Base-by-base conservation (phyloP, 176 grass and related monocot species). In the Eleusine coracana region DNA sequence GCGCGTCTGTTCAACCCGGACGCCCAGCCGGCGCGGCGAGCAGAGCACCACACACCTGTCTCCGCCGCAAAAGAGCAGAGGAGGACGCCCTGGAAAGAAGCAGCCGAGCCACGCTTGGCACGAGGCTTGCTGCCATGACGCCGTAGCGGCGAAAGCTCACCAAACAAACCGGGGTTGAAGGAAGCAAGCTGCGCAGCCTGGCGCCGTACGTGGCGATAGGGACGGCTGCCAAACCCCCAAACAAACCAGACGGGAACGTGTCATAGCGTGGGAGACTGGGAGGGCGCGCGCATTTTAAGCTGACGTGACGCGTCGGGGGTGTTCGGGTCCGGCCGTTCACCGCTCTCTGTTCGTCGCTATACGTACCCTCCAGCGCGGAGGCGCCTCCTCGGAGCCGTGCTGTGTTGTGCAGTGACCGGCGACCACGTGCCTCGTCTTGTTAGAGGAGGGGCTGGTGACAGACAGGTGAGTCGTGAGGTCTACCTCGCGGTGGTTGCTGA, bases 31-130 rank as follows among this genome's bases (percentile, higher is more conserved):
- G 17, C 52, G 18, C 34, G 18, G 29, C 58, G n/a, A 45, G 46
- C 77, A 10, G n/a, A 45, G 46, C 77, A 10, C 83, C 66, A 70
- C 75, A 63, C 74, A 78, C 74, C 66, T 85, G 83, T 62, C 66
- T 25, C 52, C 20, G 40, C 65, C 28, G 66, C 50, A 7, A 27
- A 84, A 45, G 23, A 18, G 69, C 21, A 13, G 38, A 40, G 16
- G 16, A 1, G 48, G 8, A 61, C 58, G 58, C 55, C 5, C 1
- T 14, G 28, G 20, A 48, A n/a, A 20, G 31, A 27, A 23, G 17
- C 29, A 25, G 17, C 12, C 17, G 68, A 39, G 69, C 55, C 31
- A 65, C 80, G 23, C 68, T 2, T 63, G 68, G 40, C 80, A 46
- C 9, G 44, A 11, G 7, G 44, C 10, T 8, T 2, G 45, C 14